Base-by-base conservation (phyloP, 1,284 basidiomycete species). In the Ustilago vetiveriae region DNA sequence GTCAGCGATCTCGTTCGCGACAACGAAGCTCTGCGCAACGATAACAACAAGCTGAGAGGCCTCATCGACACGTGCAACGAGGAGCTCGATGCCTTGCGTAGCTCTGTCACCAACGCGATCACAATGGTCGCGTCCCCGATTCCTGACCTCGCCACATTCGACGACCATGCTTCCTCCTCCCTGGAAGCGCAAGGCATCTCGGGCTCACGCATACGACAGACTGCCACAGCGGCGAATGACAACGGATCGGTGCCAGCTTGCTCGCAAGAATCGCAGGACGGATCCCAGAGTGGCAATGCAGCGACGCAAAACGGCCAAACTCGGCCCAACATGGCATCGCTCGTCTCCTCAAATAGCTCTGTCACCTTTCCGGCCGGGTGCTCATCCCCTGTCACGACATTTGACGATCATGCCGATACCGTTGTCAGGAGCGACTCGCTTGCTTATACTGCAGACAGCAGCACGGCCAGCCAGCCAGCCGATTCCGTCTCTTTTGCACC, bases 21-120 rank as follows among this genome's bases (percentile, higher is more conserved):
- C 38, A 79, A 76, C 26, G 74, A 74, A 41, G 46, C 57, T 1
- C 39, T 79, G 8, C 56, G 62, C 11, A 44, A 21, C 27, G 72
- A 76, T 40, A 63, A 70, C 10, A 43, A 50, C 13, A 56, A 78
- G 37, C 64, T 74, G 11, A 54, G 47, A 22, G 45, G 23, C 16
- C 49, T 74, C 11, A 66, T 79, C 35, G 66, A 78, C 24, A 62
- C 62, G n/a, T 55, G 57, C 43, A 74, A 72, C 39, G 75, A 78
- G 40, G 75, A 78, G 58, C 40, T 76, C 16, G 66, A 67, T 8
- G 33, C 52, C 1, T 38, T 77, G 8, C 69, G 73, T n/a, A 65
- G 57, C 39, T 53, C 58, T 3, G 55, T 56, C 42, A 42, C 23
- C 24, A 56, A 56, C 17, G 58, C 53, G 16, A 58, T 63, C 38